A percentile compares a stretch with the other conserved stretches of the same genome.
Evolutionary conservation across 2,329 filamentous ascomycete genomes (phyloP).

Genomic region (Ceratocystis huliohia): DNA sequence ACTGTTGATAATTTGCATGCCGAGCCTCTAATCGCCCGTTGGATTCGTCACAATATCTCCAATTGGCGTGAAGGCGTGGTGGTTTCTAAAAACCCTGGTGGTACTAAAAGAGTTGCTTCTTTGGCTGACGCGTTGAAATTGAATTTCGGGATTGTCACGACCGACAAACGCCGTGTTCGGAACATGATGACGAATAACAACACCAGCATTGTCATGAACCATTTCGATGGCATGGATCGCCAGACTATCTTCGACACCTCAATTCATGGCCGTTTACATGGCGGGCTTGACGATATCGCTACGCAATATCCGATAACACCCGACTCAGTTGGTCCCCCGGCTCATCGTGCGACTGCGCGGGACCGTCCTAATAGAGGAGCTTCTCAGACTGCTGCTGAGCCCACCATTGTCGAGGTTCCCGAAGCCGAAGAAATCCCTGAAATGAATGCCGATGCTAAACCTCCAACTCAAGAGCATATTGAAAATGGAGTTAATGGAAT

Average conservation of each 20-base stretch:
- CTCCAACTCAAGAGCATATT: not conserved
- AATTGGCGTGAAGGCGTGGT: slow-evolving; percentile 88
- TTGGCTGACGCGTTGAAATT: slow-evolving; percentile 91
- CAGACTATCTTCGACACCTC: slow-evolving; percentile 31
- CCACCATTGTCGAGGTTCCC: slow-evolving; percentile 17
- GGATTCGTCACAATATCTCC: slow-evolving; percentile 80
- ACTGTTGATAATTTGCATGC: slow-evolving; percentile 96
- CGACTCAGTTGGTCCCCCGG: slow-evolving; percentile 17
- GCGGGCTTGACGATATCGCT: slow-evolving; percentile 17
- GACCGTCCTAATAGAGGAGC: slow-evolving; percentile 6
- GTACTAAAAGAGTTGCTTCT: slow-evolving; percentile 92
- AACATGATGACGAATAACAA: slow-evolving; percentile 68
- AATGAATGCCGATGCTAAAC: not conserved
- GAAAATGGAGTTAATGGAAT: not conserved
- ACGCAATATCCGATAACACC: not conserved
- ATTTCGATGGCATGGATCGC: slow-evolving; percentile 48
- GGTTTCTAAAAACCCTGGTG: slow-evolving; percentile 95
- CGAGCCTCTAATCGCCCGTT: slow-evolving; percentile 86
- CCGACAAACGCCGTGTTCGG: slow-evolving; percentile 53
- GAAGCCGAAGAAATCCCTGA: slow-evolving; percentile 12
- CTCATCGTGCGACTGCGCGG: slow-evolving; percentile 7
- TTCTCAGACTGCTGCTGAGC: slow-evolving; percentile 11
- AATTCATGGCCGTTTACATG: slow-evolving; percentile 21
- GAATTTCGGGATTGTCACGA: slow-evolving; percentile 94
- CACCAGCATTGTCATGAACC: slow-evolving; percentile 63